phyloP scores from a whole-genome alignment of 1,284 basidiomycete genomes.

The Leccinum subrobustum region DNA sequence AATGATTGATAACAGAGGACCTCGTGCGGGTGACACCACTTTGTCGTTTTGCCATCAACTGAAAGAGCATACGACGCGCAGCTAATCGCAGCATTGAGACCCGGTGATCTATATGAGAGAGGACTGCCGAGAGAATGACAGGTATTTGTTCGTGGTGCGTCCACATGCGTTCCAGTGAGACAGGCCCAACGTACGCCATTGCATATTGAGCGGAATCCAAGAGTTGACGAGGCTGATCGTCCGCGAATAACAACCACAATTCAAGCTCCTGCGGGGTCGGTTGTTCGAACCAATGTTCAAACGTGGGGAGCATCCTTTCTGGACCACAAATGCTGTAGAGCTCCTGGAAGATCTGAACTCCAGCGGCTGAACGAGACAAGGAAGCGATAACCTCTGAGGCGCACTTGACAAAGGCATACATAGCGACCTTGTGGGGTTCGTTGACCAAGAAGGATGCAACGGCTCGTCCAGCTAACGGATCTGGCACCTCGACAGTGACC shows the following conservation, averaged over 20 bases:
- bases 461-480: slow-evolving; percentile 76
- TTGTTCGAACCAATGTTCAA: slow-evolving; percentile 67
- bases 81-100: slow-evolving; percentile 68
- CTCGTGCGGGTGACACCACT: slow-evolving; percentile 43
- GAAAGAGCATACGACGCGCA: slow-evolving; percentile 76
- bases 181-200: slow-evolving; percentile 82
- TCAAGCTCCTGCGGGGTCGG: slow-evolving; percentile 72
- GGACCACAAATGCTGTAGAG: slow-evolving; percentile 85
- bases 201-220: slow-evolving; percentile 86
- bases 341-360: slow-evolving; percentile 77
- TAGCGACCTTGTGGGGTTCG: slow-evolving; percentile 84
- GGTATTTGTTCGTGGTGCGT: slow-evolving; percentile 73
- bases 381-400: slow-evolving; percentile 84
- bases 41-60: slow-evolving; percentile 59
- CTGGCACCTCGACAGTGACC: slow-evolving; percentile 68
- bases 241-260: slow-evolving; percentile 73
- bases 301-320: slow-evolving; percentile 74
- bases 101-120: slow-evolving; percentile 83
- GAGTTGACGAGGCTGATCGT: slow-evolving; percentile 62
- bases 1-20: slow-evolving; percentile 52
- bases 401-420: slow-evolving; percentile 74
- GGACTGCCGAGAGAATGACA: slow-evolving; percentile 76
- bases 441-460: slow-evolving; percentile 84
- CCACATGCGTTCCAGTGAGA: slow-evolving; percentile 78
- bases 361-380: slow-evolving; percentile 77